A percentile compares a stretch with the other conserved stretches of the same genome.
Conservation (phyloP, 495 filamentous ascomycete genomes). For the Jackrogersella multiformis region DNA sequence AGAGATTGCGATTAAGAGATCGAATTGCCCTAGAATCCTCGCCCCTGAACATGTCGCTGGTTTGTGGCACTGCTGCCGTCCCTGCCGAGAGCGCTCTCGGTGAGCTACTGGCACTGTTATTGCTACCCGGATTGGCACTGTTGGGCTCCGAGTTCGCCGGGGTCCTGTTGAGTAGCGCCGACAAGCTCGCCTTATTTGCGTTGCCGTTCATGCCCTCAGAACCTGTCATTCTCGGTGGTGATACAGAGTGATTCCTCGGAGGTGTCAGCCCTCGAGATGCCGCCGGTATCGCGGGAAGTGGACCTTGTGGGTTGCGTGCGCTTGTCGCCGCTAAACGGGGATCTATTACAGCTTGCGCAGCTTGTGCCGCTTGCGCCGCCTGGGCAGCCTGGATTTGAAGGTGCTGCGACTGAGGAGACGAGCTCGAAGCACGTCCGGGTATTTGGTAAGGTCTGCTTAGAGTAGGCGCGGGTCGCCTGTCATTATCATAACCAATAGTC, state of each 20-base stretch:
- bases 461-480: conserved; percentile 31
- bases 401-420: conserved; percentile 52
- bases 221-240: conserved; percentile 46
- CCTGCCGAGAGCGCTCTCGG: conserved; percentile 49
- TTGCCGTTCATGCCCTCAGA: conserved; percentile 30
- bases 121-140: conserved; percentile 50
- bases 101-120: conserved; percentile 49
- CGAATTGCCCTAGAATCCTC: conserved; percentile 74
- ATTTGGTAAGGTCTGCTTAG: conserved; percentile 19
- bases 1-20: conserved; percentile 67
- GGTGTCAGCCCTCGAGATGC: conserved; percentile 41
- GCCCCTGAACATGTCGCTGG: conserved; percentile 59
- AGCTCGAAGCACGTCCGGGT: conserved; percentile 19
- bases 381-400: conserved; percentile 46
- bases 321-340: conserved; percentile 40
- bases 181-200: conserved; percentile 51
- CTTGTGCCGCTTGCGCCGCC: conserved; percentile 43
- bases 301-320: conserved; percentile 44
- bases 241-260: conserved; percentile 44
- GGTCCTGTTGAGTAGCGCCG: conserved; percentile 49
- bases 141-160: conserved; percentile 51
- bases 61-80: conserved; percentile 48
- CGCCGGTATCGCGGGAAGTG: conserved; percentile 42
- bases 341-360: conserved; percentile 49
- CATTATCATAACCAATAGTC: conserved; percentile 22